These are phyloP conservation scores for Neoboletus magnificus DNA, from an alignment of 768 basidiomycete genomes.

Conservation along the genomic window DNA sequence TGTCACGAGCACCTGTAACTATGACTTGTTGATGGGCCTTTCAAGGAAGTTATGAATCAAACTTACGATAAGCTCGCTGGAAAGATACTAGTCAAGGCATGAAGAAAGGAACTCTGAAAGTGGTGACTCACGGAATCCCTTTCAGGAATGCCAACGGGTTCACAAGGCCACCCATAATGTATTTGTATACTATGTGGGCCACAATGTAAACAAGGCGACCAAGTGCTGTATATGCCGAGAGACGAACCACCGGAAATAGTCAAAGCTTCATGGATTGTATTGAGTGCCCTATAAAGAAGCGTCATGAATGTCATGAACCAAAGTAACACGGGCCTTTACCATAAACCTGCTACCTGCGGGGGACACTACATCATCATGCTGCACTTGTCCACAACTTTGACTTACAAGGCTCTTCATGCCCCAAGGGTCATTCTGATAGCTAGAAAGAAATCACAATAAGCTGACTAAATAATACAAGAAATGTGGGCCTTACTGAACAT, in stretches of 20 bases:
- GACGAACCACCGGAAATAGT: constrained; percentile 9
- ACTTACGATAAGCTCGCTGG: constrained; percentile 10
- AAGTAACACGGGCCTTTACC: neutral
- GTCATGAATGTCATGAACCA: neutral
- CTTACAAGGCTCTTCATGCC: constrained; percentile 11
- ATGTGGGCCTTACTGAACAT: neutral
- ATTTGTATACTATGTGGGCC: constrained; percentile 4
- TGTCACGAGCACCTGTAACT: constrained; percentile 8
- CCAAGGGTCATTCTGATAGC: constrained; percentile 4
- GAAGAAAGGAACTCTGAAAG: neutral
- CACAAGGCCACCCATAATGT: neutral
- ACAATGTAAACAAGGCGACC: neutral
- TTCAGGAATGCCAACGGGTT: neutral
- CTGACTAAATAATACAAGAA: neutral
- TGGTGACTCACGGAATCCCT: neutral
- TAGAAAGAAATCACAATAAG: neutral
- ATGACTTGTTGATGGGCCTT: neutral
- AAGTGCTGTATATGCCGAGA: neutral
- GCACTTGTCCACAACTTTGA: neutral
- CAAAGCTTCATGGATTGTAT: constrained; percentile 14
- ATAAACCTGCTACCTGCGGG: constrained; percentile 10
- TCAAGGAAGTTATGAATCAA: neutral
- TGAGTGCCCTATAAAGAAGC: neutral
- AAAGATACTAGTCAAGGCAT: neutral
- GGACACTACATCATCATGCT: neutral